Conservation (phyloP, 1,284 basidiomycete genomes). For the Boletus calvinii region DNA sequence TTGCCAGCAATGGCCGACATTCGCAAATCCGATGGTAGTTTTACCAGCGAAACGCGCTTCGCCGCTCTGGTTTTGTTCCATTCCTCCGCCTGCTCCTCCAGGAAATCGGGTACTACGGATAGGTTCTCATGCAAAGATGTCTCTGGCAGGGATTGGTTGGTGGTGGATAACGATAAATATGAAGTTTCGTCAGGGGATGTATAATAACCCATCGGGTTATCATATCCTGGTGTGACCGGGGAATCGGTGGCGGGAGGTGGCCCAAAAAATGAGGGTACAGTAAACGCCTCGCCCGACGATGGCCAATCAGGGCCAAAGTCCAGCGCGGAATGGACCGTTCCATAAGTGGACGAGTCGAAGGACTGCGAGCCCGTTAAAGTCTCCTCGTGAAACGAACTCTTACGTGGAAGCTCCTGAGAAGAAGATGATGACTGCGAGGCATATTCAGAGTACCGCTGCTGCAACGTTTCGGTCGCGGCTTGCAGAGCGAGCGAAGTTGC, state of each 20-base stretch:
- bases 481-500: conserved; percentile 71
- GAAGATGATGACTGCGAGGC: conserved; percentile 42
- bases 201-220: conserved; percentile 13
- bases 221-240: conserved; percentile 25
- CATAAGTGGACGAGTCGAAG: conserved; percentile 50
- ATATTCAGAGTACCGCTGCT: conserved; percentile 39
- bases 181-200: conserved; percentile 27
- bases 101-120: conserved; percentile 43
- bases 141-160: conserved; percentile 28
- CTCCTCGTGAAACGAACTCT: conserved; percentile 22
- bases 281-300: conserved; percentile 38
- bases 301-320: conserved; percentile 55
- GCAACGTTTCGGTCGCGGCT: conserved; percentile 67
- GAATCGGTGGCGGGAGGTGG: conserved; percentile 40
- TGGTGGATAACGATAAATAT: conserved; percentile 33
- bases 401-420: conserved; percentile 37
- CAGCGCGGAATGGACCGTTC: conserved; percentile 65
- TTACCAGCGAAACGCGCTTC: conserved; percentile 78
- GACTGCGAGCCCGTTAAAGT: conserved; percentile 34
- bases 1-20: conserved; percentile 33
- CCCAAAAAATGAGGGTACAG: conserved; percentile 33
- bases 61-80: conserved; percentile 84
- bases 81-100: conserved; percentile 72
- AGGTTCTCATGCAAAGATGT: conserved; percentile 43
- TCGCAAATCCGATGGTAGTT: conserved; percentile 59